A percentile compares a stretch with the other conserved stretches of the same genome.
Evolutionary conservation across 1,284 basidiomycete species (phyloP).

Genomic region (Malassezia obtusa): DNA sequence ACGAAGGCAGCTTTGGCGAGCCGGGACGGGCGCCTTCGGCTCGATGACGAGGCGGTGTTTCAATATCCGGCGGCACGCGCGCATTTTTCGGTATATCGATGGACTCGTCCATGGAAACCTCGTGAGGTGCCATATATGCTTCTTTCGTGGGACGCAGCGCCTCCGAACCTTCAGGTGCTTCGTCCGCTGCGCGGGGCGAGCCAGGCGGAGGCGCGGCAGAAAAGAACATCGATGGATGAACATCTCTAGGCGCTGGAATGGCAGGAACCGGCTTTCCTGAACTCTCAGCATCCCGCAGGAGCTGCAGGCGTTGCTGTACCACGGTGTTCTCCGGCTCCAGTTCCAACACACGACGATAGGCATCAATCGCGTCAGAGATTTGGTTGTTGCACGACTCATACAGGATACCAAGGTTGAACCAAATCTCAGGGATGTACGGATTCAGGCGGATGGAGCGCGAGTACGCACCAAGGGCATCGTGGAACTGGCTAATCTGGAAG

Average conservation of each 20-base stretch:
- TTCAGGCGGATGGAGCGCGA: slow-evolving; percentile 96
- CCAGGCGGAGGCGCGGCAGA: slow-evolving; percentile 1
- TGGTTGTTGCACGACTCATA: slow-evolving; percentile 99
- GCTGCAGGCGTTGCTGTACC: slow-evolving; percentile 39
- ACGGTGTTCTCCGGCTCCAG: slow-evolving; percentile 41
- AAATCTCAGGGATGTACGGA: slow-evolving; percentile 97
- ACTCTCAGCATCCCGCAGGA: slow-evolving; percentile 70
- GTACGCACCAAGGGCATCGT: slow-evolving; percentile 94
- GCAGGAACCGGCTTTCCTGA: slow-evolving; percentile 65
- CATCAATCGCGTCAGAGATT: slow-evolving; percentile 94
- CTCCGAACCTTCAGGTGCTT: background rate
- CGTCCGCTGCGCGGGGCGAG: background rate
- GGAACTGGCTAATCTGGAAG: slow-evolving; percentile 98
- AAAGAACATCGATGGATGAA: slow-evolving; percentile 79
- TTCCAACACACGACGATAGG: slow-evolving; percentile 56
- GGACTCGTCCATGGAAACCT: background rate
- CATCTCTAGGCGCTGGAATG: slow-evolving; percentile 83
- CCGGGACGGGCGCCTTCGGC: background rate
- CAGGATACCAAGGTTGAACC: slow-evolving; percentile 92
- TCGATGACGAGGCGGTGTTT: background rate
- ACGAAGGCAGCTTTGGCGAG: slow-evolving; percentile 3
- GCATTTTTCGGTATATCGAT: background rate
- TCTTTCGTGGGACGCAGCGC: background rate
- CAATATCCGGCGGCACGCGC: background rate
- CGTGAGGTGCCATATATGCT: background rate